Evolutionary conservation across 352 stramenopile species (phyloP), one percentile per base, ranked within the genome.

Genomic region (Phytophthora constricta): DNA sequence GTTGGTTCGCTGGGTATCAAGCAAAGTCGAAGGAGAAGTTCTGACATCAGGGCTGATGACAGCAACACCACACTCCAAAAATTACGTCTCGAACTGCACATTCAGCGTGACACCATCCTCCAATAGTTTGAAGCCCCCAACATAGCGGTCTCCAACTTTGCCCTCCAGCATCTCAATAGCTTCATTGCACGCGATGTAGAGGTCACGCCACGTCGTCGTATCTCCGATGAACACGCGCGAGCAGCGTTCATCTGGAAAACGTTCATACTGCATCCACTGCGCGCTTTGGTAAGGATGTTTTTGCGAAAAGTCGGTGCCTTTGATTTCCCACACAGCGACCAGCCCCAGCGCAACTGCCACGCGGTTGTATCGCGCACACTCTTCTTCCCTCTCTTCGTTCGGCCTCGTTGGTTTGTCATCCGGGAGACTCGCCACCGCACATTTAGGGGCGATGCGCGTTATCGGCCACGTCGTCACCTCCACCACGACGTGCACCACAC

Each of bases 181-280:
- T 16, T 56, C 49, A 28, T 56, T 45, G 28, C 23, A n/a, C 16
- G 49, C 49, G 8, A 56, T 25, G 49, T 56, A 56, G 16, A 56
- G 49, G 23, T 56, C 49, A 14, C 33, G 28, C 49, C 27, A 28
- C 19, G 49, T 56, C n/a, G 49, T 41, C 17, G 22, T 56, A 17
- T 56, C 28, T 4, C 49, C 49, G 33, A 56, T 56, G 23, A 56
- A 43, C 22, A 56, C 49, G n/a, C 49, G 28, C 28, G 49, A 37
- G 16, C 23, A 26, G 16, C 45, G 5, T 51, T n/a, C 11, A 34
- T 22, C 23, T 7, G 20, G 2, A 2, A 4, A 37, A 4, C 23
- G 22, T 13, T 34, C 9, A 20, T 37, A 37, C 31, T 37, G 7
- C 7, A 37, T 7, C 31, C 31, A 37, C 31, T 37, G 31, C 13